Evolutionary conservation across 2,329 filamentous ascomycete genomes (phyloP).

Genomic region (Cercospora sojina): DNA sequence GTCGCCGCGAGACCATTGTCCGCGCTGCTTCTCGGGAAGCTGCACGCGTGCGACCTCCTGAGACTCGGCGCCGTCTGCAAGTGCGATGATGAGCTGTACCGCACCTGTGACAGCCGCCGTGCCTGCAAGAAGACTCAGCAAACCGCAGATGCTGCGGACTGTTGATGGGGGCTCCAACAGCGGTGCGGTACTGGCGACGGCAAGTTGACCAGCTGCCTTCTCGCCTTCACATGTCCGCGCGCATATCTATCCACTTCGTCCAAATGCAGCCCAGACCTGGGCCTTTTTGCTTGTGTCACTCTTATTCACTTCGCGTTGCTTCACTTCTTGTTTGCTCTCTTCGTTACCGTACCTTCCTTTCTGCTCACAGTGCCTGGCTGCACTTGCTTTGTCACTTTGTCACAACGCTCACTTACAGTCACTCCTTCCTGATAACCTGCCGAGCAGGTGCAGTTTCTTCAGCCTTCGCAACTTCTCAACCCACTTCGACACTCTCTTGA

Average conservation of each 20-base stretch:
- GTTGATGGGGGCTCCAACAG: neutral
- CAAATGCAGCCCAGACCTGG: slow-evolving; percentile 6
- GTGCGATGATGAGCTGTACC: neutral
- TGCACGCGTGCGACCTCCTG: neutral
- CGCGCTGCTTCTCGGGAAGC: neutral
- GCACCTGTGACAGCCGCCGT: slow-evolving; percentile 2
- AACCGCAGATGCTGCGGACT: neutral
- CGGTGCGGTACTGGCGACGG: slow-evolving; percentile 1
- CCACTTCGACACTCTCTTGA: neutral
- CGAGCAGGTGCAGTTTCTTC: neutral
- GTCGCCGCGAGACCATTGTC: neutral
- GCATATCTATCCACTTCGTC: neutral
- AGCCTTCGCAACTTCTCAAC: too few species aligned
- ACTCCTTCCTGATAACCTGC: neutral
- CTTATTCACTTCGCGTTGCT: neutral
- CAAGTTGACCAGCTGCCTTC: neutral
- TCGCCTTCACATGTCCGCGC: neutral
- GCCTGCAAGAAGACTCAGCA: neutral
- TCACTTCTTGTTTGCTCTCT: neutral
- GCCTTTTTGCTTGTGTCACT: slow-evolving; percentile 3
- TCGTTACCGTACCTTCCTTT: neutral
- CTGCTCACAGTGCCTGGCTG: neutral
- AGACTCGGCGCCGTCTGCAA: slow-evolving; percentile 2
- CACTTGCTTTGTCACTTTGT: neutral
- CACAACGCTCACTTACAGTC: neutral